A percentile compares a stretch with the other conserved stretches of the same genome.
Evolutionary conservation across 371 early-diverging fungal genomes (phyloP).

Genomic region (Chytridium lagenaria): DNA sequence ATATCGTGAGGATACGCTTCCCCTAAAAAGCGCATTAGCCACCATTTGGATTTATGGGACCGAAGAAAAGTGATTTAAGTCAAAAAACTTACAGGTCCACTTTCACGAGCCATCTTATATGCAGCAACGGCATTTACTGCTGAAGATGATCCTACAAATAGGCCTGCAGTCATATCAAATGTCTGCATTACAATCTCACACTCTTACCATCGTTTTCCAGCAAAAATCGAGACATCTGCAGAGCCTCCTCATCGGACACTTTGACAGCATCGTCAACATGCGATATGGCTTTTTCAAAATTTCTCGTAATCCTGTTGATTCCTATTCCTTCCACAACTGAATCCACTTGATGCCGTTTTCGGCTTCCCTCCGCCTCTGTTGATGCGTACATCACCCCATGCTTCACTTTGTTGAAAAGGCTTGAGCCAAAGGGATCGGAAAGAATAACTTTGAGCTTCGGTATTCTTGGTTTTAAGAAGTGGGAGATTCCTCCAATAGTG

Average conservation of each 20-base stretch:
- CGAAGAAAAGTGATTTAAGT: background rate
- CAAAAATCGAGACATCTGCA: constrained; percentile 88
- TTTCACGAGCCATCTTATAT: constrained; percentile 55
- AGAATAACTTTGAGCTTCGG: constrained; percentile 71
- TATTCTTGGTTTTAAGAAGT: constrained; percentile 75
- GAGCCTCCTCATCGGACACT: constrained; percentile 89
- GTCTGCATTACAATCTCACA: background rate
- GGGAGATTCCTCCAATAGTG: constrained; percentile 86
- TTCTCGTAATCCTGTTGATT: constrained; percentile 90
- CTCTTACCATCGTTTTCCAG: constrained; percentile 75
- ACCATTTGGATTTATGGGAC: background rate
- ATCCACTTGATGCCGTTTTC: constrained; percentile 94
- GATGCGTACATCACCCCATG: constrained; percentile 88
- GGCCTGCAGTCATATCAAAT: constrained; percentile 40
- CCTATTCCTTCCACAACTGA: constrained; percentile 97
- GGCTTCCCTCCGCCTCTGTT: constrained; percentile 87
- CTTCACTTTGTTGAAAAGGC: constrained; percentile 89
- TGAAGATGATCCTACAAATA: constrained; percentile 91
- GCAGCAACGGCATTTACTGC: constrained; percentile 94
- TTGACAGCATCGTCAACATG: constrained; percentile 84
- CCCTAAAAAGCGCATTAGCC: background rate
- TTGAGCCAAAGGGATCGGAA: constrained; percentile 92
- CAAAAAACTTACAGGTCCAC: constrained; percentile 40
- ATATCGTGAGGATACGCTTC: background rate
- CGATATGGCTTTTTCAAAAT: constrained; percentile 59